phyloP scores from a whole-genome alignment of 202 grass and related monocot species.

The Alloteropsis angusta region DNA sequence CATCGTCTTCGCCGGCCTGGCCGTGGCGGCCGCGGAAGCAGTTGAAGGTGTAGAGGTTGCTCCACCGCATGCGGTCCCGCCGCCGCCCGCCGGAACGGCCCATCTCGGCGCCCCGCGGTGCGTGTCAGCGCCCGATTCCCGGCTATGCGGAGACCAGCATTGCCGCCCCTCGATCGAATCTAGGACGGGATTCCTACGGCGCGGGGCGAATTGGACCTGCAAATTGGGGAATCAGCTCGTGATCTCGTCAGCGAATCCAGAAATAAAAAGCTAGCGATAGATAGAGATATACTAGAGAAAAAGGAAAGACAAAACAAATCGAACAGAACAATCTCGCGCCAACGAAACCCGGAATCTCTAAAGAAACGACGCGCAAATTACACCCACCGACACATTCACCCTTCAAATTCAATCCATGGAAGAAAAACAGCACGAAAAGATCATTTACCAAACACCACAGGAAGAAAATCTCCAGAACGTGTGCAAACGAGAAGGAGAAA shows the following conservation, averaged over 20 bases:
- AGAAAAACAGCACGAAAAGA: neutral
- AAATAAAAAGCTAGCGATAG: neutral
- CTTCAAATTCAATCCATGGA: neutral
- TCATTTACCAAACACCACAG: neutral
- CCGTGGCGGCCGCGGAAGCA: conserved; percentile 40
- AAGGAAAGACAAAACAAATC: neutral
- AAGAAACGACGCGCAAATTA: neutral
- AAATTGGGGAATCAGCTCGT: conserved; percentile 15
- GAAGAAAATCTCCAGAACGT: neutral
- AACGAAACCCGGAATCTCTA: neutral
- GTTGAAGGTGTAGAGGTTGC: conserved; percentile 85
- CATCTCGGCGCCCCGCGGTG: conserved; percentile 40
- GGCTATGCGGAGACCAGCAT: conserved; percentile 31
- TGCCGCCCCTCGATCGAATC: conserved; percentile 29
- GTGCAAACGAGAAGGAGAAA: neutral
- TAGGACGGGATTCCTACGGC: neutral
- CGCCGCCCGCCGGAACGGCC: conserved; percentile 44
- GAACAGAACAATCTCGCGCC: neutral
- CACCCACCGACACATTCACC: neutral
- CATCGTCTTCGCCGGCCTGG: conserved; percentile 20
- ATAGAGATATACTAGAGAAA: neutral
- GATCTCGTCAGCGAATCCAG: conserved; percentile 10
- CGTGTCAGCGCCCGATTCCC: conserved; percentile 6
- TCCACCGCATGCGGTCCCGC: conserved; percentile 86
- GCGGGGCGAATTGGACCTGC: conserved; percentile 26